Base-by-base conservation (phyloP, 768 basidiomycete genomes). In the Suillus plorans region DNA sequence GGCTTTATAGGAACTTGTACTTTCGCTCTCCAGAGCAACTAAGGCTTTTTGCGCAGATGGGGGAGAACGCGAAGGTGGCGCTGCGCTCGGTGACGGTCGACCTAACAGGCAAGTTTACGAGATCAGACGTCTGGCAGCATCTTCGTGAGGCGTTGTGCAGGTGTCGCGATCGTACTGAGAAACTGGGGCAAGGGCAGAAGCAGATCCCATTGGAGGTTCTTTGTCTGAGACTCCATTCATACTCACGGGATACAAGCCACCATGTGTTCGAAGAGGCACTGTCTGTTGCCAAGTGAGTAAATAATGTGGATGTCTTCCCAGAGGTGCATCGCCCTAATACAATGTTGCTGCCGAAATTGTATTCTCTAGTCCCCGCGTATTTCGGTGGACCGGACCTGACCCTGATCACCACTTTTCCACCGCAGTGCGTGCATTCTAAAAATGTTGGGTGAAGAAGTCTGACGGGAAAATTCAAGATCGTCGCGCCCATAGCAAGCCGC, bases 391-490 rank as follows among this genome's bases (percentile, higher is more conserved):
- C n/a, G 84, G 86, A 4, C 86, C 85, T 5, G 86, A 86, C 68
- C 86, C 86, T 31, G 82, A 81, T 14, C 86, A 88, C 64, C 84
- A 88, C 67, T 85, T 87, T 68, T 86, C 86, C 1, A 85, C 78
- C n/a, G 85, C 86, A 37, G 87, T 87, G 69, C 68, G 84, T 79
- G 20, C 25, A 34, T 6, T 41, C 16, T 57, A 36, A 50, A 25
- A 13, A 18, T 37, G 12, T 42, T 41, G 63, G 16, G 5, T 9
- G n/a, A 25, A 44, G 9, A 47, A 22, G 18, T 39, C 42, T 42
- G 14, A 41, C 41, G 13, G n/a, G 12, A 34, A 57, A 20, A 2
- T 20, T 58, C 25, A 65, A 77, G 71, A 74, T 78, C 22, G 67
- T 77, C 18, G 62, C 72, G 1, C 58, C 60, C 5, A 66, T 74